These are phyloP conservation scores for Amaranthus cruentus DNA, from an alignment of 148 eudicot genomes.

Conservation along the genomic window DNA sequence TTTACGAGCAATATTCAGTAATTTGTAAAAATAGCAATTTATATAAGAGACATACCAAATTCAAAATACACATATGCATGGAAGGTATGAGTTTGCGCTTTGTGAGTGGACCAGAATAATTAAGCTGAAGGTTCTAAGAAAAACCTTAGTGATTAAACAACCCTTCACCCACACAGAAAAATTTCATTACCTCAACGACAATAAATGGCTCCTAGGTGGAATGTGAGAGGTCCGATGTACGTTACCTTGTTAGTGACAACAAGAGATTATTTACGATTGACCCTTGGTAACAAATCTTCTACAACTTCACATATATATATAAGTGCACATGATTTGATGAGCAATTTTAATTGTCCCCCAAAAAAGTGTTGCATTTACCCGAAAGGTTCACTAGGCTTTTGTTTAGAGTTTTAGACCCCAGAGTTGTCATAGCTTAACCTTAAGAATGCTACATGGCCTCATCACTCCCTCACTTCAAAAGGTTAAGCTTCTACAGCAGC, in stretches of 20 bases:
- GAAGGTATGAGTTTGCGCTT: no score
- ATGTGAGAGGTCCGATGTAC: no score
- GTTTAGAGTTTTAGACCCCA: not conserved
- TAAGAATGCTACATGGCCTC: not conserved
- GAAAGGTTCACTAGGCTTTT: not conserved
- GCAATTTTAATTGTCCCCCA: no score
- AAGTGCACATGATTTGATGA: no score
- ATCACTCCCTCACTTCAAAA: not conserved
- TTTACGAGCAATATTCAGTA: not conserved
- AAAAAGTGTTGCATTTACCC: not conserved
- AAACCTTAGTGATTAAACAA: not conserved
- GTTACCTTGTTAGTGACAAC: no score
- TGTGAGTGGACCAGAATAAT: not conserved
- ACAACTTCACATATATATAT: no score
- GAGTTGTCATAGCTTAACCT: not conserved
- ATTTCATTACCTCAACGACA: not conserved
- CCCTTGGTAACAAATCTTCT: no score
- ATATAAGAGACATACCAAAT: not conserved
- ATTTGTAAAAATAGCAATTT: not conserved
- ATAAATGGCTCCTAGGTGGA: no score
- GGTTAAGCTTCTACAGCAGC: not conserved
- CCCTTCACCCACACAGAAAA: not conserved
- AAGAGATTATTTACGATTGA: no score
- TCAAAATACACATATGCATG: not conserved
- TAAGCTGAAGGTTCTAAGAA: not conserved